Percentiles rank a stretch among this genome's conserved stretches.
phyloP scores from a whole-genome alignment of 805 yeast genomes.

The Saccharomycopsis microspora region DNA sequence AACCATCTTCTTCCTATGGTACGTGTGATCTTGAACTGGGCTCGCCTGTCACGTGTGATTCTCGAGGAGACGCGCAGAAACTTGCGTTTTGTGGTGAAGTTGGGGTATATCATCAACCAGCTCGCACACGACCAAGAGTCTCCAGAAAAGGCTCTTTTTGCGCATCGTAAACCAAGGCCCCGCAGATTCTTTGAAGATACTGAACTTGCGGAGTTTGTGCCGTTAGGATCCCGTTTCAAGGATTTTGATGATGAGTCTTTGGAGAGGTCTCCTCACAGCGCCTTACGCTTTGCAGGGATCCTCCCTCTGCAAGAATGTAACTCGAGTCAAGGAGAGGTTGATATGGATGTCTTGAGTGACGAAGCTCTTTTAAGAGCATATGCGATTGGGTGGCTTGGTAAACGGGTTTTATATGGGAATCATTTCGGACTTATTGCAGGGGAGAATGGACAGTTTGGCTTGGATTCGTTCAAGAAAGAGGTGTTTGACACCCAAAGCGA shows the following conservation, averaged over 20 bases:
- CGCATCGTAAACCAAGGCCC: not conserved
- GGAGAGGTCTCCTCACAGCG: slow-evolving; percentile 17
- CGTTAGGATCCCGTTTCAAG: slow-evolving; percentile 25
- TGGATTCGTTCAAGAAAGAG: slow-evolving; percentile 1
- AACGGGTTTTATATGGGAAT: slow-evolving; percentile 3
- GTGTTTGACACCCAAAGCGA: not conserved
- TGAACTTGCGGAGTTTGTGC: slow-evolving; percentile 7
- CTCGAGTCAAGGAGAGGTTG: too few relatives aligned
- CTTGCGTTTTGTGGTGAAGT: slow-evolving; percentile 22
- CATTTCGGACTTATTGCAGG: not conserved
- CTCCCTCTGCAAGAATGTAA: not conserved
- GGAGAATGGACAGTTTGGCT: not conserved
- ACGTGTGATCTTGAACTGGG: slow-evolving; percentile 47
- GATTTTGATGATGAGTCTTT: slow-evolving; percentile 50
- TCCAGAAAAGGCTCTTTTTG: not conserved
- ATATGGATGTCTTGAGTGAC: slow-evolving; percentile 1
- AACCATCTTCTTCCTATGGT: slow-evolving; percentile 22
- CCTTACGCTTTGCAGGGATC: not conserved
- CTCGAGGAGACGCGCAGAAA: slow-evolving; percentile 25
- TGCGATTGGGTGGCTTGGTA: slow-evolving; percentile 13
- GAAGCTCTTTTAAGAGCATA: slow-evolving; percentile 4
- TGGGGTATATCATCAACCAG: slow-evolving; percentile 24
- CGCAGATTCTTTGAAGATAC: not conserved
- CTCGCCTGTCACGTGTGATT: slow-evolving; percentile 37
- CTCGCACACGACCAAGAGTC: not conserved